These are phyloP conservation scores for thale cress (Arabidopsis thaliana) DNA, from an alignment of 345 rosid genomes.

Conservation along the genomic window DNA sequence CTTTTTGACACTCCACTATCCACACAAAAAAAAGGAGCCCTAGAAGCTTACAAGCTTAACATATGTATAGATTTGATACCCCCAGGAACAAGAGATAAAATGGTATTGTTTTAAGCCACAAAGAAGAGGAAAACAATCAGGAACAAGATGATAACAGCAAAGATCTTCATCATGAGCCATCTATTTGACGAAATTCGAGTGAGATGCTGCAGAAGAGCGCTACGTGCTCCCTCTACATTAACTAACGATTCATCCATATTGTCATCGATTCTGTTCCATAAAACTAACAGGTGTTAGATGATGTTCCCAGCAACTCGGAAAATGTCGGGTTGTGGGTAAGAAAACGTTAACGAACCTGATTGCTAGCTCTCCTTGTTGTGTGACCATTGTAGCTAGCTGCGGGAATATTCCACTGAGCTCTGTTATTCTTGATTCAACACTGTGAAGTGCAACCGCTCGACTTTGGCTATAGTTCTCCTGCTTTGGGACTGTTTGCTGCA, in stretches of 20 bases:
- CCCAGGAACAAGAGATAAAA: conserved; percentile 5
- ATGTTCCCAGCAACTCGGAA: conserved; percentile 13
- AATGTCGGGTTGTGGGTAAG: conserved; percentile 15
- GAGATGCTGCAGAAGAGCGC: conserved; percentile 73
- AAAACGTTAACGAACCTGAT: conserved; percentile 53
- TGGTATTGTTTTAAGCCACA: conserved; percentile 57
- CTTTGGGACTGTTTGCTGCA: conserved; percentile 81
- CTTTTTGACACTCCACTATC: not conserved
- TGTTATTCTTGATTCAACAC: conserved; percentile 84
- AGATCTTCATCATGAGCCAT: conserved; percentile 95
- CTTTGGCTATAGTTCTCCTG: conserved; percentile 76
- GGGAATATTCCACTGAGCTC: conserved; percentile 93
- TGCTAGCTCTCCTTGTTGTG: conserved; percentile 89
- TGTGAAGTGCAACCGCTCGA: conserved; percentile 80
- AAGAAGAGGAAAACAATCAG: conserved; percentile 68
- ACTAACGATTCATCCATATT: conserved; percentile 89
- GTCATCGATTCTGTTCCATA: conserved; percentile 78
- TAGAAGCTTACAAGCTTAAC: conserved; percentile 13
- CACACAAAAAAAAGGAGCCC: not conserved
- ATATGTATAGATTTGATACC: conserved; percentile 24
- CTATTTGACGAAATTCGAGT: conserved; percentile 84
- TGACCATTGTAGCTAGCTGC: conserved; percentile 89
- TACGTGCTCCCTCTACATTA: conserved; percentile 86
- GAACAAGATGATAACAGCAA: conserved; percentile 71
- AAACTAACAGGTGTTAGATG: conserved; percentile 20